These are phyloP conservation scores for Haplosporangium sp. DNA, from an alignment of 371 early-diverging fungal species.

Conservation along the genomic window DNA sequence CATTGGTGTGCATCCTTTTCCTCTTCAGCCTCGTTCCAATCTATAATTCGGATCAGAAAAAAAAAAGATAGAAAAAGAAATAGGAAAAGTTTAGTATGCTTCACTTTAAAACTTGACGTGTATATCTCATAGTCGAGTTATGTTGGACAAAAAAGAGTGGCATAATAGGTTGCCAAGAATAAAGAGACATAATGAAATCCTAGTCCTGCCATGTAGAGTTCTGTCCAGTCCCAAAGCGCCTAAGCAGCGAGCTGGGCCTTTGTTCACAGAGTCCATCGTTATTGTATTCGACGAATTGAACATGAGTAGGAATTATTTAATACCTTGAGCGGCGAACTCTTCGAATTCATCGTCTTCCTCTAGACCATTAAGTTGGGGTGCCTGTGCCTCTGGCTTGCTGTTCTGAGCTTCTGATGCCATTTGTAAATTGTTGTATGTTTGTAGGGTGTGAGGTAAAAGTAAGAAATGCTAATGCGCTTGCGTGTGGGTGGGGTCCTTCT, in stretches of 20 bases:
- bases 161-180: background rate
- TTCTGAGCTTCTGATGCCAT: conserved; percentile 36
- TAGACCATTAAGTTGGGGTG: conserved; percentile 72
- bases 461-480: conserved; percentile 14
- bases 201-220: background rate
- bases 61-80: background rate
- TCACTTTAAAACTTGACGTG: too few species aligned
- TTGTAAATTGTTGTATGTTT: conserved; percentile 6
- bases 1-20: conserved; percentile 84
- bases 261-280: too few species aligned
- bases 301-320: background rate
- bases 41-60: conserved; percentile 56
- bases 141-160: background rate
- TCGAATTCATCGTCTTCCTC: conserved; percentile 96
- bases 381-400: conserved; percentile 41
- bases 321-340: conserved; percentile 90
- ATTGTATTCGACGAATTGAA: too few species aligned
- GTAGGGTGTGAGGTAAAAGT: background rate
- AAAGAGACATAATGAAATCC: too few species aligned
- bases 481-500: background rate
- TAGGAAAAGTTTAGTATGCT: background rate
- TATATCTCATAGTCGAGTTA: too few species aligned
- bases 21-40: conserved; percentile 87
- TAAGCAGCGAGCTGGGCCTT: too few species aligned
- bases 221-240: too few species aligned